Evolutionary conservation across 768 basidiomycete genomes (phyloP).

Genomic region (Mycena metata): DNA sequence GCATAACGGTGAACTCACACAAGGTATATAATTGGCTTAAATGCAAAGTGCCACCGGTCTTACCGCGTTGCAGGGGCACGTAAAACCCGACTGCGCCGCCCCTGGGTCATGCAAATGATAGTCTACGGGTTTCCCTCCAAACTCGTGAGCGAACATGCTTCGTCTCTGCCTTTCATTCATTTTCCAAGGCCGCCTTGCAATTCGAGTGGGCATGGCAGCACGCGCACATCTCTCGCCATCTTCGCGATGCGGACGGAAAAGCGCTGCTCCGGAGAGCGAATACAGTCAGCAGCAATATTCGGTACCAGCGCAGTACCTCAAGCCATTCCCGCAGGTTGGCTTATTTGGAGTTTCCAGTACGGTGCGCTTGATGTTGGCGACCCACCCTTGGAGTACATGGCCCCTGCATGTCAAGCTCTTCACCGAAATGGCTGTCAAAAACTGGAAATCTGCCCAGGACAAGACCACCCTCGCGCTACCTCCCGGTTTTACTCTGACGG

Average conservation of each 20-base stretch:
- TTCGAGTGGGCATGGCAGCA: slow-evolving; percentile 94
- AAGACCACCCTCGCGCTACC: slow-evolving; percentile 54
- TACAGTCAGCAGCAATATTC: slow-evolving; percentile 60
- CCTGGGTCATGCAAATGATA: slow-evolving; percentile 91
- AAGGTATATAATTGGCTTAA: slow-evolving; percentile 40
- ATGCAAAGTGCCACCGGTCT: not conserved
- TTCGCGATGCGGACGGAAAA: slow-evolving; percentile 60
- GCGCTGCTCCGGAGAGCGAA: slow-evolving; percentile 54
- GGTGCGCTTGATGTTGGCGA: slow-evolving; percentile 72
- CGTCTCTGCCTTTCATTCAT: not conserved
- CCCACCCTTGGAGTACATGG: slow-evolving; percentile 78
- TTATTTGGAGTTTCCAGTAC: slow-evolving; percentile 55
- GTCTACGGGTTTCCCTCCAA: slow-evolving; percentile 87
- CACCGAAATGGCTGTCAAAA: slow-evolving; percentile 68
- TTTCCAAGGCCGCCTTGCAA: slow-evolving; percentile 71
- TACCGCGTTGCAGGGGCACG: slow-evolving; percentile 62
- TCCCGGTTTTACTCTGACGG: slow-evolving; percentile 60
- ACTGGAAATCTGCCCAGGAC: slow-evolving; percentile 60
- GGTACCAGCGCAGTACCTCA: slow-evolving; percentile 51
- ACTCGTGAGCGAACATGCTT: slow-evolving; percentile 49
- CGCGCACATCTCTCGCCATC: slow-evolving; percentile 76
- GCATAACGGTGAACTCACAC: slow-evolving; percentile 83
- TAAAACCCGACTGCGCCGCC: slow-evolving; percentile 71
- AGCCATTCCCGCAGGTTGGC: slow-evolving; percentile 20
- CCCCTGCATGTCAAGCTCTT: slow-evolving; percentile 85